These are phyloP conservation scores for Pichia nanzhaoensis DNA, from an alignment of 805 yeast genomes.

Conservation along the genomic window DNA sequence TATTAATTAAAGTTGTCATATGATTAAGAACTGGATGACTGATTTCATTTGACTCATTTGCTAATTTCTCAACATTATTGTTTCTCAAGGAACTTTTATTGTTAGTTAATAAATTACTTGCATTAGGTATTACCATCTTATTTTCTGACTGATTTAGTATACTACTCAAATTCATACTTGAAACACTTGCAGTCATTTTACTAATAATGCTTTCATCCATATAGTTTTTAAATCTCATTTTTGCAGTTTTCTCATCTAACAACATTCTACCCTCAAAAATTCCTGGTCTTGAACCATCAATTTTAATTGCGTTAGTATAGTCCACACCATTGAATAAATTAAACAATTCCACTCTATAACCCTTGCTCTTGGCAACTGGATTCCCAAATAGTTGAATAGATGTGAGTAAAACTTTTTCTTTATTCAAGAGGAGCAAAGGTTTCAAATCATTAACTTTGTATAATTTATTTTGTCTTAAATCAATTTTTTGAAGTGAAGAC, in stretches of 20 bases:
- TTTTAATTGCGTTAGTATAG: slow-evolving; percentile 39
- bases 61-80: neutral
- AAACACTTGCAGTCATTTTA: slow-evolving; percentile 33
- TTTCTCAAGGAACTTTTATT: neutral
- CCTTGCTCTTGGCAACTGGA: slow-evolving; percentile 31
- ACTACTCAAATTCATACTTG: slow-evolving; percentile 29
- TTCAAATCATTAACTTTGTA: slow-evolving; percentile 33
- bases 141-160: slow-evolving; percentile 16
- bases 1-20: slow-evolving; percentile 9
- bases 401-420: slow-evolving; percentile 18
- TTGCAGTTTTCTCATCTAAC: slow-evolving; percentile 43
- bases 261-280: slow-evolving; percentile 52
- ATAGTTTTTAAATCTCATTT: slow-evolving; percentile 36
- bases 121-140: too few relatives aligned
- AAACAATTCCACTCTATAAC: slow-evolving; percentile 48
- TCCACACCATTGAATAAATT: slow-evolving; percentile 49
- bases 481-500: slow-evolving; percentile 41
- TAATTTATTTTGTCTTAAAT: slow-evolving; percentile 43
- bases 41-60: neutral
- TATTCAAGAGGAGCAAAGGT: slow-evolving; percentile 31
- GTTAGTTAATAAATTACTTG: too few relatives aligned
- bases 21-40: slow-evolving; percentile 8
- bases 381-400: slow-evolving; percentile 34
- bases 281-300: slow-evolving; percentile 58
- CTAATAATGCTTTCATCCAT: slow-evolving; percentile 31